A percentile compares a stretch with the other conserved stretches of the same genome.
Conservation (phyloP, 1,284 basidiomycete species). For the Porodaedalea pini region DNA sequence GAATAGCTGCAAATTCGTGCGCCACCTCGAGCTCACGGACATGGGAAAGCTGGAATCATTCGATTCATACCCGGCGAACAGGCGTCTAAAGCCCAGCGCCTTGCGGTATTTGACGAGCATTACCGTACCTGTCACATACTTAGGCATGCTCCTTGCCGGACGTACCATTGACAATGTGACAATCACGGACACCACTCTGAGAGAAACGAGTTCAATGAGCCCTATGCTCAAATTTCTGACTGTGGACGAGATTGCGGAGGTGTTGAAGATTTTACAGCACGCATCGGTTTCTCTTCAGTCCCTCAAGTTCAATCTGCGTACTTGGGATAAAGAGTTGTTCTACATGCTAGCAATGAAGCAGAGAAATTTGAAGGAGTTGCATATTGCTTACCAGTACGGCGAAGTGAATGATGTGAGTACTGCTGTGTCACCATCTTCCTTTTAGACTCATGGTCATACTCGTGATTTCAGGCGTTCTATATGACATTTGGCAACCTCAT, state of each 20-base stretch:
- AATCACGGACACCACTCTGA: slow-evolving; percentile 10
- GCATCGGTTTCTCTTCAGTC: slow-evolving; percentile 8
- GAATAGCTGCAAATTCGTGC: slow-evolving; percentile 9
- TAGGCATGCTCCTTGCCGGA: slow-evolving; percentile 10
- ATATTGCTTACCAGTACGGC: slow-evolving; percentile 15
- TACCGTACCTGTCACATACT: slow-evolving; percentile 8
- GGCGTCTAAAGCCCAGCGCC: slow-evolving; percentile 5
- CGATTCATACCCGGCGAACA: slow-evolving; percentile 1
- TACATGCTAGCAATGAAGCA: slow-evolving; percentile 19
- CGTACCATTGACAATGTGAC: slow-evolving; percentile 13
- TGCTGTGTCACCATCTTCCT: not conserved
- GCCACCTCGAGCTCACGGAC: slow-evolving; percentile 16
- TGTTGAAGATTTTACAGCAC: slow-evolving; percentile 2
- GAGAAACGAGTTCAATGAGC: not conserved
- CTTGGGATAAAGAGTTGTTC: slow-evolving; percentile 21
- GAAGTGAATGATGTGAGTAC: slow-evolving; percentile 14
- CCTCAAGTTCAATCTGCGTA: slow-evolving; percentile 18
- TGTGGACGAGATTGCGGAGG: slow-evolving; percentile 9
- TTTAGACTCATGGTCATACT: not conserved
- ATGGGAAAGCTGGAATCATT: slow-evolving; percentile 18
- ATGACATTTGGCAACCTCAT: slow-evolving; percentile 18
- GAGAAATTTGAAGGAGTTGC: slow-evolving; percentile 15
- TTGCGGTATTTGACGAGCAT: slow-evolving; percentile 16
- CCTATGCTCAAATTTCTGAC: slow-evolving; percentile 5
- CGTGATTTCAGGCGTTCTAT: slow-evolving; percentile 15